Base-by-base conservation (phyloP, 2,329 filamentous ascomycete genomes). In the Colletotrichum somersetense region DNA sequence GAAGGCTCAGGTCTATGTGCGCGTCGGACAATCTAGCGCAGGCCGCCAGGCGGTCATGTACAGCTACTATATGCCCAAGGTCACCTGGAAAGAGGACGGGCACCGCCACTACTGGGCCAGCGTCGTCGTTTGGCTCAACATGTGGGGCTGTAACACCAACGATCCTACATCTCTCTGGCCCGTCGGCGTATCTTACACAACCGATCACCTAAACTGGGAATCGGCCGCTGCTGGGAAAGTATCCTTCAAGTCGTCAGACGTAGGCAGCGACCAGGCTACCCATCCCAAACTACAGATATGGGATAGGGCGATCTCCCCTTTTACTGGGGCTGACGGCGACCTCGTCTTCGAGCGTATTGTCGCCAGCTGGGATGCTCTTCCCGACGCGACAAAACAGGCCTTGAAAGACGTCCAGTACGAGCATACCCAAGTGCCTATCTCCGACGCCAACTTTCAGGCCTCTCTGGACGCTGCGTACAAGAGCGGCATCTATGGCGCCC, bases 81-180 rank as follows among this genome's bases (percentile, higher is more conserved):
- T 66, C 1, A 53, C 53, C 53, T 66, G 42, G 63, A 5, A 40
- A 1, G 5, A 35, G 1, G 14, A 30, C 18, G 42, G 63, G 7
- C 63, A 66, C n/a, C 63, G 63, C 18, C 63, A 66, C n/a, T 66
- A 66, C 53, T 66, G 42, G 63, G 63, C 63, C 14, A 58, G 63
- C 10, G n/a, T 26, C 7, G 53, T 66, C 2, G 53, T 66, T 5
- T 66, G 63, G 63, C n/a, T 58, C 3, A 48, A 66, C 30, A 30
- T n/a, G 26, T 58, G 30, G 63, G 53, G 63, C 0, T 66, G 63
- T 44, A 30, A 33, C 1, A 20, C 14, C 14, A 53, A 48, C 14
- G 53, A 66, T 30, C 4, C 14, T 1, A 30, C 53, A 1, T 6
- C 63, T 14, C 10, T 58, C 2, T 50, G 42, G 63, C 63, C 63